These are phyloP conservation scores for Hibiscus mutabilis DNA, from an alignment of 345 rosid species.

Conservation along the genomic window DNA sequence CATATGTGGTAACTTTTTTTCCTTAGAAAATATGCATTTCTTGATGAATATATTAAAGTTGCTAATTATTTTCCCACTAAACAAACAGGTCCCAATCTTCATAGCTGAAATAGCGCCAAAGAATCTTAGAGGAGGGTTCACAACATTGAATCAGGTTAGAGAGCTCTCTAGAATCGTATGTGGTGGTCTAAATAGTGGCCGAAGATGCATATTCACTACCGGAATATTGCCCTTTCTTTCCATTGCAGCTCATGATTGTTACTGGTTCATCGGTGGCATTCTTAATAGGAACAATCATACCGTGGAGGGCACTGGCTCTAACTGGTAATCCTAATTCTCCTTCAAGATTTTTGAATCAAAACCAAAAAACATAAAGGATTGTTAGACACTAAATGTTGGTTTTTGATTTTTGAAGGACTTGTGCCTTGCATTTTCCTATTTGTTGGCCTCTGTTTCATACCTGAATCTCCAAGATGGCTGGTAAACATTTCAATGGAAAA, in stretches of 20 bases:
- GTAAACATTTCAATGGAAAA: conserved; percentile 27
- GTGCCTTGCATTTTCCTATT: conserved; percentile 65
- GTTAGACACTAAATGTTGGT: conserved; percentile 14
- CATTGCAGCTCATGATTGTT: conserved; percentile 73
- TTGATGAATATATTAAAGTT: neutral
- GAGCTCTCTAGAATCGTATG: neutral
- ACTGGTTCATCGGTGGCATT: conserved; percentile 59
- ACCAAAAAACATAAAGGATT: neutral
- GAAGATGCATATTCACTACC: neutral
- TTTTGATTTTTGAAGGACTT: conserved; percentile 40
- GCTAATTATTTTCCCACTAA: neutral
- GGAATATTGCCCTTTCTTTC: neutral
- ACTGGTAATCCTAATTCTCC: conserved; percentile 37
- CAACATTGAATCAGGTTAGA: conserved; percentile 67
- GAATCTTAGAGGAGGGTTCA: conserved; percentile 82
- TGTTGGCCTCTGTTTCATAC: conserved; percentile 61
- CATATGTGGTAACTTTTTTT: conserved; percentile 63
- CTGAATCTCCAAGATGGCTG: conserved; percentile 95
- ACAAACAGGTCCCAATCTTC: conserved; percentile 63
- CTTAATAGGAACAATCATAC: conserved; percentile 55
- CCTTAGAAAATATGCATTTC: neutral
- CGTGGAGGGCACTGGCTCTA: conserved; percentile 79
- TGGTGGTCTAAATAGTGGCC: neutral
- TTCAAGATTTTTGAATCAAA: neutral
- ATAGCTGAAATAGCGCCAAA: conserved; percentile 92